Evolutionary conservation across 2,329 filamentous ascomycete genomes (phyloP), one percentile per base, ranked within the genome.

Genomic region (Colletotrichum siamense): DNA sequence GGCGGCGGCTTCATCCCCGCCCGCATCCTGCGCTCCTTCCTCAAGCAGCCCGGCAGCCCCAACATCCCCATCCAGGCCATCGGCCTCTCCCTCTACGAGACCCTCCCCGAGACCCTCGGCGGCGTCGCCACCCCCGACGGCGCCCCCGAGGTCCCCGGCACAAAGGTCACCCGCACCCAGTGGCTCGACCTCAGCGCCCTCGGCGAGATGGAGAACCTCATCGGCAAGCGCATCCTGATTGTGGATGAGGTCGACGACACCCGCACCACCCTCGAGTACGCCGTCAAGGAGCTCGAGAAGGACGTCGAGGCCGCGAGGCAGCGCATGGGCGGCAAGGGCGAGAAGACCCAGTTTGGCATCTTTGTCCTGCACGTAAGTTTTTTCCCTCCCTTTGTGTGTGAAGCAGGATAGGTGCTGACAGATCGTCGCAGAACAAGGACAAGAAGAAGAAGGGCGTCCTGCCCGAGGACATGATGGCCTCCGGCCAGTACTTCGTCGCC

Each of bases 51-150:
- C 76, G 95, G 94, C 81, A 91, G 90, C 78, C 93, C 96, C 86
- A 99, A 99, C 89, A 99, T 99, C 83, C 96, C 97, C 80, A 99
- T 99, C 87, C 97, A 99, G 91, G 97, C 97, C 79, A 99, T 99
- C 85, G 97, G 97, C 65, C 94, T 99, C 79, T 99, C 96, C 26
- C 93, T 99, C 72, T 99, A 99, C 90, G 97, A 99, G 88, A 91
- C 93, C 78, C 94, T 99, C 64, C 84, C 89, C 76, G 82, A 86
- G 67, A 88, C 88, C 76, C 89, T 90, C 78, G 90, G 91, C 75
- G 87, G 89, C 73, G 85, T 86, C 74, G 81, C 81, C 67, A 88
- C 87, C 75, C 85, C 55, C 12, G 55, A 59, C 67, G 74, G 66
- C n/a, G 86, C 87, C 75, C 89, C 95, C 82, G 97, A 99, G 87